Base-by-base conservation (phyloP, 2,329 filamentous ascomycete species). In the Camillea tinctor region DNA sequence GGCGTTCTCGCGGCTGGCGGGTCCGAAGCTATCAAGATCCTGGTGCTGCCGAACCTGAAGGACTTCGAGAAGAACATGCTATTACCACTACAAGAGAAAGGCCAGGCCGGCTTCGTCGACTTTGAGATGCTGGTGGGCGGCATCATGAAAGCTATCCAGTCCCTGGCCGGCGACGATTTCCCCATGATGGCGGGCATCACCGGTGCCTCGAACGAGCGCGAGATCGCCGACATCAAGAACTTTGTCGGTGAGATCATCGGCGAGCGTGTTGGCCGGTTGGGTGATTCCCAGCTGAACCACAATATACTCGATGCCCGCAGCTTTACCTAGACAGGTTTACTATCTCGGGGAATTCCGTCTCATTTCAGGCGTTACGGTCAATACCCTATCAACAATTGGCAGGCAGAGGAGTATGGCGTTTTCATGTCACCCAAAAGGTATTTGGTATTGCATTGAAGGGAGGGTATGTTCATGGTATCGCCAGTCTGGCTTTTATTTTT, bases 1-100 rank as follows among this genome's bases (percentile, higher is more conserved):
- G 94, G 93, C 1, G 80, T 99, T 2, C 83, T 89, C 1, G 87
- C 89, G 1, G 88, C 96, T 22, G 92, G 93, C 23, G 93, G 84
- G 0, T 77, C 82, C 21, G 84, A 86, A 69, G 81, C 83, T 7
- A 80, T 87, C 40, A 81, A 84, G 13, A 77, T 87, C 1, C 74
- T 87, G 30, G 78, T 86, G 13, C 73, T 87, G 36, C 81, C 82
- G 19, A 85, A 85, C 66, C 75, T 87, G 51, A 81, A 82, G 66
- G 76, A 76, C 15, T 83, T 86, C 57, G 84, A 86, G 67, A 68
- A 76, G 0, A 76, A 76, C 6, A 83, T 87, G 60, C 76, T 87
- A 53, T 77, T 80, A 61, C 83, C 83, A 4, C 72, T 87, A 50
- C 80, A 75, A 58, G 81, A 85, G 48, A 82, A 79, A 68, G 77